A percentile compares a stretch with the other conserved stretches of the same genome.
Conservation (phyloP, 441 rosid species). For the Omphalea diandra region DNA sequence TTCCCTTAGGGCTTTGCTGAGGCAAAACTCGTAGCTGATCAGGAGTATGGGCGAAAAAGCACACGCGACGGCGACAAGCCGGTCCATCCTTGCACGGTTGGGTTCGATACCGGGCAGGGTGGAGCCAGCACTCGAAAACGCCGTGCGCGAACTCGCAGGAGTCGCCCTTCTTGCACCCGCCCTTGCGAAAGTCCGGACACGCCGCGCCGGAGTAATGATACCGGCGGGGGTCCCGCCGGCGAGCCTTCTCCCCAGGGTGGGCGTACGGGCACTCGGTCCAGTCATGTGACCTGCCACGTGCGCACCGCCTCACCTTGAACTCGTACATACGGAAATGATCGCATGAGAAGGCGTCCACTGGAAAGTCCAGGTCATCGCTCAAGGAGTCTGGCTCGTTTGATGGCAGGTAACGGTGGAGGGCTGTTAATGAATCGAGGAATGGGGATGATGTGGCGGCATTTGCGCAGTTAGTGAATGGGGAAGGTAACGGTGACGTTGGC, state of each 20-base stretch:
- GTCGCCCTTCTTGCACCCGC: conserved; percentile 68
- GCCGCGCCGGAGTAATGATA: conserved; percentile 74
- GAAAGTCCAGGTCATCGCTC: conserved; percentile 52
- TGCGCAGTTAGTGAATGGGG: conserved; percentile 28
- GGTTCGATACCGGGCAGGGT: conserved; percentile 80
- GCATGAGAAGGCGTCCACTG: conserved; percentile 69
- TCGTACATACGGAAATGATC: conserved; percentile 90
- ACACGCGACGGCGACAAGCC: conserved; percentile 64
- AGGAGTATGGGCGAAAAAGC: conserved; percentile 87
- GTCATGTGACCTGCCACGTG: conserved; percentile 84
- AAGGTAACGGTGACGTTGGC: conserved; percentile 27
- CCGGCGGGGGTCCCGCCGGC: conserved; percentile 77
- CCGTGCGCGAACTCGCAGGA: conserved; percentile 82
- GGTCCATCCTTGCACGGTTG: conserved; percentile 88
- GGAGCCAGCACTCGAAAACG: conserved; percentile 99
- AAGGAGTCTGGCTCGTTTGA: conserved; percentile 51
- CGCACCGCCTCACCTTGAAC: conserved; percentile 75
- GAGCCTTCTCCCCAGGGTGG: conserved; percentile 89
- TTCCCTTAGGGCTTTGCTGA: conserved; percentile 39
- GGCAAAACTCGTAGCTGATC: conserved; percentile 65
- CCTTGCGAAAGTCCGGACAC: conserved; percentile 78
- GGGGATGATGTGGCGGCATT: conserved; percentile 35
- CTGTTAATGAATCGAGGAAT: conserved; percentile 52
- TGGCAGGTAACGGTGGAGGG: conserved; percentile 59
- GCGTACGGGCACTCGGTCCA: conserved; percentile 98